phyloP scores from a whole-genome alignment of 306 rosid species.

The Carpinus viminea region DNA sequence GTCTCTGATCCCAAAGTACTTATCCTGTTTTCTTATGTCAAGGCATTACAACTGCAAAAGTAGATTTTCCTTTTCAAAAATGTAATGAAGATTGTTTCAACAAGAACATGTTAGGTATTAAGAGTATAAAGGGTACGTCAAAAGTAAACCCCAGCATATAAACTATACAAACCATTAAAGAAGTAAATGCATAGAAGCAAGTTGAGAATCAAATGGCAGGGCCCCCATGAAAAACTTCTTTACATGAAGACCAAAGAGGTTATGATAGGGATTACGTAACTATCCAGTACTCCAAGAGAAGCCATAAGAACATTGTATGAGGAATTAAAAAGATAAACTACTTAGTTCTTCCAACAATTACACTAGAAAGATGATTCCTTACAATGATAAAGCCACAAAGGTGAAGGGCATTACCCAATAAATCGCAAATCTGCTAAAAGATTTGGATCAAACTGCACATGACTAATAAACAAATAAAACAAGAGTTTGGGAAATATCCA shows the following conservation, averaged over 20 bases:
- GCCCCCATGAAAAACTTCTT: background rate
- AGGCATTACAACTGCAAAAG: conserved; percentile 40
- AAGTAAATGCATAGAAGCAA: background rate
- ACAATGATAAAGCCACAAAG: background rate
- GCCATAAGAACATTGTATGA: background rate
- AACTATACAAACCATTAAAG: background rate
- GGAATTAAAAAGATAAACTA: background rate
- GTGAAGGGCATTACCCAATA: background rate
- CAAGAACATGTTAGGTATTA: conserved; percentile 2
- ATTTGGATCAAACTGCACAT: background rate
- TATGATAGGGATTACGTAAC: background rate
- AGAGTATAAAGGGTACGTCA: conserved; percentile 5
- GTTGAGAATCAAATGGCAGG: background rate
- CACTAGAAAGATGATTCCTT: too few relatives aligned
- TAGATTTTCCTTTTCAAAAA: conserved; percentile 8
- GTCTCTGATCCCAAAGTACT: conserved; percentile 76
- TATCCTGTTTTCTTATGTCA: conserved; percentile 54
- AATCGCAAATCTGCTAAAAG: background rate
- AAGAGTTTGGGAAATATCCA: background rate
- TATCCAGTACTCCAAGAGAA: background rate
- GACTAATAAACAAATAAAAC: background rate
- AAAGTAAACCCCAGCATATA: conserved; percentile 4
- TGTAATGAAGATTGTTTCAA: background rate
- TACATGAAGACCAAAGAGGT: background rate
- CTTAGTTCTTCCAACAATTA: background rate